Conservation (phyloP, 2,329 filamentous ascomycete species). For the Colletotrichum sp. region DNA sequence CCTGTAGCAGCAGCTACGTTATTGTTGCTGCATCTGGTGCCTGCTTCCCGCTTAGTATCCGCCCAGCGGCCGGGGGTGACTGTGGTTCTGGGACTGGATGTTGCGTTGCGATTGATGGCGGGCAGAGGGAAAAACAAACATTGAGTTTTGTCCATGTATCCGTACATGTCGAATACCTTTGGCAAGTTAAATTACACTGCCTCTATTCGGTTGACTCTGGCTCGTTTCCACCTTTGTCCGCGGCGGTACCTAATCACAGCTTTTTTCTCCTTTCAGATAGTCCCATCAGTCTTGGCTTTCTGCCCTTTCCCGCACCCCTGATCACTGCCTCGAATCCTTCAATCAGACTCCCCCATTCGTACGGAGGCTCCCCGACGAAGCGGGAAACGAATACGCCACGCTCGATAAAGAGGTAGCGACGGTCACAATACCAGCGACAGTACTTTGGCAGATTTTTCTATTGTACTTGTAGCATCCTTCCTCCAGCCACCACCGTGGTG, state of each 20-base stretch:
- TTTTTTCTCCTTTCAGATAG: background rate
- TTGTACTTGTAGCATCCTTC: background rate
- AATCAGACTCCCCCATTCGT: background rate
- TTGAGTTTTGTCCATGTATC: background rate
- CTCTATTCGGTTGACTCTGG: background rate
- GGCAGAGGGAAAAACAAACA: background rate
- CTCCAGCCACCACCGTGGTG: background rate
- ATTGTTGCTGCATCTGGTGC: background rate
- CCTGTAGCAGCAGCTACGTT: background rate
- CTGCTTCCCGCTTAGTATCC: constrained; percentile 11
- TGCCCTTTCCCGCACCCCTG: background rate
- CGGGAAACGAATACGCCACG: background rate
- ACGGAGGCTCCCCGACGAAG: background rate
- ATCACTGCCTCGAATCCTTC: background rate
- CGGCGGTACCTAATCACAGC: background rate
- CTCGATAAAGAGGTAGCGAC: background rate
- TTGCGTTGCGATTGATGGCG: background rate
- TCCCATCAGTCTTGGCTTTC: background rate
- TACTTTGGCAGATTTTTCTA: background rate
- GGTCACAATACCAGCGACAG: background rate
- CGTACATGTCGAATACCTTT: background rate
- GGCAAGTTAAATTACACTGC: background rate
- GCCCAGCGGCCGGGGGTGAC: background rate
- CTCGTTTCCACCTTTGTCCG: background rate
- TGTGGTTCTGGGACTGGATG: background rate